Conservation (phyloP, 1,284 basidiomycete species). For the Ganoderma meredithae region DNA sequence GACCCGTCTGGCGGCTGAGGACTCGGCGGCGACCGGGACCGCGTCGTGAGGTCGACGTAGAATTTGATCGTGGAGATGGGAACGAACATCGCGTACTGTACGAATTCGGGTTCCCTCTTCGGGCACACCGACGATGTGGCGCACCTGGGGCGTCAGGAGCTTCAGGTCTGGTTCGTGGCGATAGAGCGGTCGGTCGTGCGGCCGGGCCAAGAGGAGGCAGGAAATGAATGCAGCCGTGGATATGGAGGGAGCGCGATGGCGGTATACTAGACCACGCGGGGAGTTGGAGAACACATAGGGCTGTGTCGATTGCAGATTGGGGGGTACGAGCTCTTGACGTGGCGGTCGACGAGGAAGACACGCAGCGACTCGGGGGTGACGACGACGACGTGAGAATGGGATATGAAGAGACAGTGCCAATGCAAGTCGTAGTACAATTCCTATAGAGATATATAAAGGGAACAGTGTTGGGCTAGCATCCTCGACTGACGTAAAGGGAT, state of each 20-base stretch:
- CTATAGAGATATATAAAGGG: background rate
- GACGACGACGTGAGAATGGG: background rate
- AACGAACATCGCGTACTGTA: background rate
- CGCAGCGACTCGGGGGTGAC: background rate
- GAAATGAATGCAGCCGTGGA: background rate
- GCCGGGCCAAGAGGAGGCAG: background rate
- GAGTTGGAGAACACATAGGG: background rate
- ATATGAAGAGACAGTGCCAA: background rate
- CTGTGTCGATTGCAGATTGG: background rate
- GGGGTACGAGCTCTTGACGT: background rate
- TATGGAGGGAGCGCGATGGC: background rate
- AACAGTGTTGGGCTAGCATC: too few species aligned
- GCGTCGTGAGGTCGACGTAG: background rate
- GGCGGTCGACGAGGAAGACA: background rate
- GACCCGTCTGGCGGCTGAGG: too few species aligned
- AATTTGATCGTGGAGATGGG: background rate
- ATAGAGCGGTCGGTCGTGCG: background rate
- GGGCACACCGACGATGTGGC: background rate
- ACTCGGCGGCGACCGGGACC: too few species aligned
- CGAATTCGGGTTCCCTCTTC: background rate
- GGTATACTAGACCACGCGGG: background rate
- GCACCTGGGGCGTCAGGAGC: background rate
- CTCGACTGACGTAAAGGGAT: too few species aligned
- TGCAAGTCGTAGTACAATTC: background rate
- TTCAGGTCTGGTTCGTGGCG: background rate